phyloP scores from a whole-genome alignment of 768 basidiomycete genomes.

The Trichaptum fuscoviolaceum region DNA sequence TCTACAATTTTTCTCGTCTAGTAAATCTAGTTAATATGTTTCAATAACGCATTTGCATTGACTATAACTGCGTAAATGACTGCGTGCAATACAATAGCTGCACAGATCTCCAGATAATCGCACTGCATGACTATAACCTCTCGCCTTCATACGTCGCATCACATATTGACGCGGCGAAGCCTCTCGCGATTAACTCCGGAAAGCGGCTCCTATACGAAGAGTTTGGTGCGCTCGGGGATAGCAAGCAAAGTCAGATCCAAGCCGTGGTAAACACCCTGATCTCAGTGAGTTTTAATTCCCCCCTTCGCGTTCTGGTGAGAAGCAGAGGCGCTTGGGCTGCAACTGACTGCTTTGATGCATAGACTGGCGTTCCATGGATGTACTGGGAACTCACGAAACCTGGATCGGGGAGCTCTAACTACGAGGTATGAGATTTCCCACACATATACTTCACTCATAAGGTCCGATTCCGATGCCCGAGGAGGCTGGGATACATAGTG shows the following conservation, averaged over 20 bases:
- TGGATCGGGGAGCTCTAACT: not conserved
- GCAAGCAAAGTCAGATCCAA: slow-evolving; percentile 11
- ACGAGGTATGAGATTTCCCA: not conserved
- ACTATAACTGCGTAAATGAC: too few relatives aligned
- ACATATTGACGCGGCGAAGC: slow-evolving; percentile 9
- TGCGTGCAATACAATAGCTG: not conserved
- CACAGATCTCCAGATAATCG: slow-evolving; percentile 11
- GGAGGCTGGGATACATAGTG: too few relatives aligned
- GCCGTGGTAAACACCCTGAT: slow-evolving; percentile 4
- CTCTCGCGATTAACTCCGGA: slow-evolving; percentile 7
- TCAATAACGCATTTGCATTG: not conserved
- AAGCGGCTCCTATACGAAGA: slow-evolving; percentile 13
- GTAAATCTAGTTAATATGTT: not conserved
- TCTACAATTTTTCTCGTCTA: not conserved
- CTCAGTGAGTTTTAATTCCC: not conserved
- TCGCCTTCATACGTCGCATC: slow-evolving; percentile 10
- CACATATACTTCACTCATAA: not conserved
- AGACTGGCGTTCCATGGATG: not conserved
- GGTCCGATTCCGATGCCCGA: too few relatives aligned
- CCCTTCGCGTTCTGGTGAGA: not conserved
- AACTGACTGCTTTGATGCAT: not conserved
- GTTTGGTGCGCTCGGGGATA: slow-evolving; percentile 10
- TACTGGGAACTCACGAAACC: not conserved
- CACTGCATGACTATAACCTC: slow-evolving; percentile 15
- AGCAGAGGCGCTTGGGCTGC: not conserved